Percentiles rank a stretch among this genome's conserved stretches.
phyloP scores from a whole-genome alignment of 345 rosid genomes.

The Arabis hirsuta region DNA sequence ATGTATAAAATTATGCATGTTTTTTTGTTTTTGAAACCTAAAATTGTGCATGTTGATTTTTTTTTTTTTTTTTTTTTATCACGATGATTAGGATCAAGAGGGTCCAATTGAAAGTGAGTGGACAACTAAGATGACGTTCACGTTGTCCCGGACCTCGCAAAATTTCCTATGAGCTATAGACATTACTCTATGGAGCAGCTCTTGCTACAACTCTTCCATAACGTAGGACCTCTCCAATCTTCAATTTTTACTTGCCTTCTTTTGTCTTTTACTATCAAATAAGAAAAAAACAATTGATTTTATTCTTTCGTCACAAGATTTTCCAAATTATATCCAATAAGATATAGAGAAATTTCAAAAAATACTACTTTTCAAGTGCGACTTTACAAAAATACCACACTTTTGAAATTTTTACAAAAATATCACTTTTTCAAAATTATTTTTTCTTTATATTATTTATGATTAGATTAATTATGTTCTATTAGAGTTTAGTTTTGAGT shows the following conservation, averaged over 20 bases:
- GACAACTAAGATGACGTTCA: conserved; percentile 38
- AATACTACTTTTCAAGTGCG: no score
- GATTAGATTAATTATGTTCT: no score
- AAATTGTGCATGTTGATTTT: neutral
- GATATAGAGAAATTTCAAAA: neutral
- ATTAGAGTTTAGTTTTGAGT: no score
- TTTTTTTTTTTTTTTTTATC: neutral
- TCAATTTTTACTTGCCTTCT: conserved; percentile 17
- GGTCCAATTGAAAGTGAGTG: conserved; percentile 30
- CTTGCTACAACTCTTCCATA: conserved; percentile 37
- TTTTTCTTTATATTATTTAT: no score
- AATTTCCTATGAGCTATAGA: conserved; percentile 31
- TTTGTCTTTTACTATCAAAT: conserved; percentile 26
- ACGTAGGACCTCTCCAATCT: conserved; percentile 38
- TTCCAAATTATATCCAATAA: neutral
- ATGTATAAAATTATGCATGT: neutral
- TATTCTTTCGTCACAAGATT: neutral
- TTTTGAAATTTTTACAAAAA: no score
- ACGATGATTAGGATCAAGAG: conserved; percentile 6
- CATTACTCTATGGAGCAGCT: conserved; percentile 33
- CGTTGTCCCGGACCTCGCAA: conserved; percentile 25
- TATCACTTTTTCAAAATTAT: no score
- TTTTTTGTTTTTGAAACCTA: neutral
- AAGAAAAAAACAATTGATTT: conserved; percentile 4
- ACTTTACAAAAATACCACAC: no score